A percentile compares a stretch with the other conserved stretches of the same genome.
These are phyloP conservation scores for Pycnococcus provasolii DNA, from an alignment of 139 green algal species.

Conservation along the genomic window DNA sequence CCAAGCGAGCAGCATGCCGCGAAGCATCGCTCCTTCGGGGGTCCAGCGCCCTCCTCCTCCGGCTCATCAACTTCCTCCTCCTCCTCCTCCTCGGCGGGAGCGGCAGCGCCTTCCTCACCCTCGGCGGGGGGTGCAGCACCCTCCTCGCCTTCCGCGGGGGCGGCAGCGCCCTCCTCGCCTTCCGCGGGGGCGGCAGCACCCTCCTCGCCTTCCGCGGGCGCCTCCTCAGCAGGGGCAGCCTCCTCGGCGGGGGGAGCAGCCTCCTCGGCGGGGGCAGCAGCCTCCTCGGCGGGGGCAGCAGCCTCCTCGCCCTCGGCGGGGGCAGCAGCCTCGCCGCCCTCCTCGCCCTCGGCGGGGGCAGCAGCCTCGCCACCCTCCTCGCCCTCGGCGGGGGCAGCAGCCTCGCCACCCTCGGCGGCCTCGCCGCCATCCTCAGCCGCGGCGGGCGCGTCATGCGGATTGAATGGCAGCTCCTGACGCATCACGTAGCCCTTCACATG, in stretches of 20 bases:
- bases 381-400: slow-evolving; percentile 1
- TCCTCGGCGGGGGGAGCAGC: neutral
- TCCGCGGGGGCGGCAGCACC: neutral
- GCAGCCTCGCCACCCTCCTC: neutral
- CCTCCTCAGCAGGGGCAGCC: neutral
- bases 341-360: neutral
- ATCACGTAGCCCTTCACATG: too few species aligned
- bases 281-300: neutral
- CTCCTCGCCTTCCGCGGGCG: neutral
- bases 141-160: neutral
- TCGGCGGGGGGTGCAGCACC: slow-evolving; percentile 2
- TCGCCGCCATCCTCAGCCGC: neutral
- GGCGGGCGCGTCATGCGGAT: neutral
- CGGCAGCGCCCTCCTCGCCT: neutral
- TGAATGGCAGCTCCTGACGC: too few species aligned
- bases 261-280: neutral
- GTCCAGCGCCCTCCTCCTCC: neutral
- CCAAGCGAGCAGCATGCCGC: neutral
- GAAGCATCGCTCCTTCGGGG: neutral
- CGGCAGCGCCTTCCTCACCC: slow-evolving; percentile 12
- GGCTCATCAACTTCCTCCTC: neutral
- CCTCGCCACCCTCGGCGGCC: neutral
- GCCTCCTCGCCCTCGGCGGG: slow-evolving; percentile 17
- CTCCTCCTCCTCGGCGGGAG: slow-evolving; percentile 1
- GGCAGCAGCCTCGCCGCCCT: neutral